Evolutionary conservation across 2,329 filamentous ascomycete species (phyloP), one percentile per base, ranked within the genome.

Genomic region (Trichoderma hamatum): DNA sequence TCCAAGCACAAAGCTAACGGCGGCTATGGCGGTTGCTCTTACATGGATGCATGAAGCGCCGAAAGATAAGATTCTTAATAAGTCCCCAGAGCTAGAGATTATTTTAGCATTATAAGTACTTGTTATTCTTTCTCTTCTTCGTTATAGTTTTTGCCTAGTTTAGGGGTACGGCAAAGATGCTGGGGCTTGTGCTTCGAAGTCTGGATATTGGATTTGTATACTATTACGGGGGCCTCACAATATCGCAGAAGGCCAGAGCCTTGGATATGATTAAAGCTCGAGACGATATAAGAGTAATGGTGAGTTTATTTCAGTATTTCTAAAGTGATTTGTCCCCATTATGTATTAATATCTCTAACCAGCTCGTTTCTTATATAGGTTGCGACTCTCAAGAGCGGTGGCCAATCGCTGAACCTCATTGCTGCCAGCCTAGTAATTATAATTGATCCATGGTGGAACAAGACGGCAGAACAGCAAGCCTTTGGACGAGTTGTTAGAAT

Each of bases 391-490:
- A 74, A 70, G 19, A 78, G 76, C 16, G 80, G 81, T 1, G 78
- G 78, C 0, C 77, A 81, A 14, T 79, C 77, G 30, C 79, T 82
- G 63, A 84, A 85, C 51, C 69, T 85, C 0, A 79, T 75, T 0
- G 76, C 71, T 3, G 83, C 82, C 1, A 88, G 86, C 59, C 82
- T 86, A 3, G 84, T 87, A 26, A 86, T 89, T 24, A 78, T 85
- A 0, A 63, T 86, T 0, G 86, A 89, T 36, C 78, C 81, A 0
- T 89, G 86, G 86, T 93, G 88, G 87, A 92, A 92, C 69, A 77
- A 77, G 1, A 81, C 84, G 0, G 76, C 82, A 0, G 89, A 93
- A 72, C 80, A 88, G n/a, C 91, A 93, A 73, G 89, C 86, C 0
- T 84, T 84, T 49, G 80, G 80, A 1, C 85, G 91, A 0, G 85